phyloP scores from a whole-genome alignment of 768 basidiomycete genomes.

The Macrolepiota dolichaula region DNA sequence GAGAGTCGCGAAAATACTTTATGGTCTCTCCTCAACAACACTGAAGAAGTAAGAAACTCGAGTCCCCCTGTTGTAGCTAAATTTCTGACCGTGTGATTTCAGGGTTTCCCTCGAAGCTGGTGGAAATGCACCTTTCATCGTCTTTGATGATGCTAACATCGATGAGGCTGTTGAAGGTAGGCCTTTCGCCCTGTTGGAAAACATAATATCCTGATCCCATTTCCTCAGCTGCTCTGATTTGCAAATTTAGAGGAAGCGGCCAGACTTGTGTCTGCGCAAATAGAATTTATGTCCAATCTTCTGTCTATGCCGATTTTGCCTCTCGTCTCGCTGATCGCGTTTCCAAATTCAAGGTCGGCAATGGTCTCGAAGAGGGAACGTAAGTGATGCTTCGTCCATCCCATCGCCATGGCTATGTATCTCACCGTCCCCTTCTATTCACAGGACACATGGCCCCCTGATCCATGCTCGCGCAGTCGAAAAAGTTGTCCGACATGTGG shows the following conservation, averaged over 20 bases:
- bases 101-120: constrained; percentile 81
- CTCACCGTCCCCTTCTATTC: background rate
- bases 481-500: constrained; percentile 84
- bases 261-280: constrained; percentile 91
- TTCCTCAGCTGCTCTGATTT: constrained; percentile 57
- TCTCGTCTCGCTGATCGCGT: constrained; percentile 81
- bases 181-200: constrained; percentile 7
- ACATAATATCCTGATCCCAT: background rate
- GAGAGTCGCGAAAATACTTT: constrained; percentile 71
- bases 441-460: constrained; percentile 90
- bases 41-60: constrained; percentile 66
- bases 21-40: constrained; percentile 68
- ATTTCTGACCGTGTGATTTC: constrained; percentile 4
- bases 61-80: background rate
- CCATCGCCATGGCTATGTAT: background rate
- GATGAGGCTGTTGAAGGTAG: constrained; percentile 86
- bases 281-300: constrained; percentile 88
- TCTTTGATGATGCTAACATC: constrained; percentile 94
- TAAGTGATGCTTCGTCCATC: constrained; percentile 31
- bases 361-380: constrained; percentile 78
- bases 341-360: constrained; percentile 81
- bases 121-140: constrained; percentile 94
- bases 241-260: constrained; percentile 79
- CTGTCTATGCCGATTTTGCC: constrained; percentile 90
- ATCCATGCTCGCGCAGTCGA: constrained; percentile 84